phyloP scores from a whole-genome alignment of 2,329 filamentous ascomycete species.

The Colletotrichum gigasporum region DNA sequence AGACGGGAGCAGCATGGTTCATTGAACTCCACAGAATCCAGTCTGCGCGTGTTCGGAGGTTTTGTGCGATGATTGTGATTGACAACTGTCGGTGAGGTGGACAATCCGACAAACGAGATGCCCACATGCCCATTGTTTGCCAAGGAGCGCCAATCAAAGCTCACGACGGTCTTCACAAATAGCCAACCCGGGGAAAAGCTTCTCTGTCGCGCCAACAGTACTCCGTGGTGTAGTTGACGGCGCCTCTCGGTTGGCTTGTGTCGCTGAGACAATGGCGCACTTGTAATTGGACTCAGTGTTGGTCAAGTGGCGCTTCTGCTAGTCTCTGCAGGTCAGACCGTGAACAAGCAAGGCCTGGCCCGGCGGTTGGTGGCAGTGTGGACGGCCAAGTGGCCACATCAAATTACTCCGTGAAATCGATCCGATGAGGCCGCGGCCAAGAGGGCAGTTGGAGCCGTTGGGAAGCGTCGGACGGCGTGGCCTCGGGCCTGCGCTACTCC shows the following conservation, averaged over 20 bases:
- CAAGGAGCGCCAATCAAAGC: background rate
- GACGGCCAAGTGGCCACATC: background rate
- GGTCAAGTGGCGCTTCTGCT: background rate
- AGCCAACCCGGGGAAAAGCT: background rate
- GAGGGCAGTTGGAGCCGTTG: background rate
- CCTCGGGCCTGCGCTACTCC: background rate
- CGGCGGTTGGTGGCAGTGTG: constrained; percentile 5
- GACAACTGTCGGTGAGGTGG: background rate
- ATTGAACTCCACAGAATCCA: background rate
- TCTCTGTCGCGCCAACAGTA: background rate
- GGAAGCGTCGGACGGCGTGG: background rate
- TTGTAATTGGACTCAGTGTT: background rate
- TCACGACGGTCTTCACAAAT: background rate
- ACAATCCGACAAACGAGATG: background rate
- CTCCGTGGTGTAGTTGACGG: no score
- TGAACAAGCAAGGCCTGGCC: constrained; percentile 9
- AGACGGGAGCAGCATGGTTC: constrained; percentile 13
- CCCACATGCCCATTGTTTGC: background rate
- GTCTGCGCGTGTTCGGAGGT: background rate
- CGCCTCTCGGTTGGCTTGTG: background rate
- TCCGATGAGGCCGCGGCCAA: constrained; percentile 16
- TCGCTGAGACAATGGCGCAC: background rate
- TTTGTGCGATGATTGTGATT: constrained; percentile 1
- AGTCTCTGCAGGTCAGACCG: background rate
- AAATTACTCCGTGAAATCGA: constrained; percentile 15